Percentiles rank a stretch among this genome's conserved stretches.
These are phyloP conservation scores for Xerocomellus dryophilus DNA, from an alignment of 768 basidiomycete species.

Conservation along the genomic window DNA sequence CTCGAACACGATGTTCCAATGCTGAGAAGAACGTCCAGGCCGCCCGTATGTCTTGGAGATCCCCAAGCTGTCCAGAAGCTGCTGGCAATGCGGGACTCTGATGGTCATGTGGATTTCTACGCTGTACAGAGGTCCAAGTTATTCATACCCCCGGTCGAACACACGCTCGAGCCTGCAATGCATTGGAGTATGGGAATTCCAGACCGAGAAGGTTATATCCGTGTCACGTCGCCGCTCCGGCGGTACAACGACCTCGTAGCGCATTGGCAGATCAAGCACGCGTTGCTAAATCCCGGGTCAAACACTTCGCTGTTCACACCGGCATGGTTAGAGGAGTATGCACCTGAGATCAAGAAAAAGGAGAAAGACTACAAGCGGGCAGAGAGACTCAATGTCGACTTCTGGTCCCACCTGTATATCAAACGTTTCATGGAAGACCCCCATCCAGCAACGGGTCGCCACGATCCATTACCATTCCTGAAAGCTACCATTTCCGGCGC, in stretches of 20 bases:
- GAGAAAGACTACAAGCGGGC: slow-evolving; percentile 36
- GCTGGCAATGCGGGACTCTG: slow-evolving; percentile 44
- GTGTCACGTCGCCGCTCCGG: slow-evolving; percentile 84
- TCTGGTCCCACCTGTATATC: slow-evolving; percentile 43
- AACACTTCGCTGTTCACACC: slow-evolving; percentile 42
- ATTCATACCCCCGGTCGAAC: slow-evolving; percentile 37
- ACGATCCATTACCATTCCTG: slow-evolving; percentile 30
- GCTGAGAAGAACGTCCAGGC: slow-evolving; percentile 51
- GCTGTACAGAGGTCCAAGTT: slow-evolving; percentile 35
- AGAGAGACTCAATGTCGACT: slow-evolving; percentile 33
- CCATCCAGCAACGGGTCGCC: slow-evolving; percentile 9
- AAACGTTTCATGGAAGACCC: slow-evolving; percentile 36
- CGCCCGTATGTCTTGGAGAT: slow-evolving; percentile 32
- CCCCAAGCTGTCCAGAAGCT: slow-evolving; percentile 41
- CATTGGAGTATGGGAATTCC: slow-evolving; percentile 73
- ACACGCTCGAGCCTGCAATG: slow-evolving; percentile 51
- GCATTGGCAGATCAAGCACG: slow-evolving; percentile 94
- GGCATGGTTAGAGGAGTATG: slow-evolving; percentile 45
- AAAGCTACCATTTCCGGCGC: slow-evolving; percentile 22
- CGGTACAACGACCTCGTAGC: slow-evolving; percentile 76
- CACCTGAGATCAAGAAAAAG: slow-evolving; percentile 33
- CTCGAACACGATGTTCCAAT: slow-evolving; percentile 56
- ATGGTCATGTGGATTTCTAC: slow-evolving; percentile 43
- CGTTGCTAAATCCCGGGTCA: slow-evolving; percentile 45
- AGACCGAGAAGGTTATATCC: slow-evolving; percentile 74